phyloP scores from a whole-genome alignment of 1,284 basidiomycete species.

The Rhodotorula sp. region DNA sequence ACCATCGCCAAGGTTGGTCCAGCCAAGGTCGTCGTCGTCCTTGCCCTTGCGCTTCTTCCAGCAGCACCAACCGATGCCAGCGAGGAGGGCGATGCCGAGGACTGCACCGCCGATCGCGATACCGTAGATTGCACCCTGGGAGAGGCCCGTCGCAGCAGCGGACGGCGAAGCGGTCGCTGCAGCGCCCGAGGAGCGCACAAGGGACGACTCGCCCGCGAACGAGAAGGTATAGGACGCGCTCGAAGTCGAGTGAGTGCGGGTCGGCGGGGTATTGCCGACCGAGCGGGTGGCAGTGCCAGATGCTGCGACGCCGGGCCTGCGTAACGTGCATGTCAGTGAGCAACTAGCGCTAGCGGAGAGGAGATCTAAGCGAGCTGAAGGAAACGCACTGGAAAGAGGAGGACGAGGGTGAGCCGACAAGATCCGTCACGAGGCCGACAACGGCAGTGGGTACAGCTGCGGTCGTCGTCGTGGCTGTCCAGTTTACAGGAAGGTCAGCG shows the following conservation, averaged over 20 bases:
- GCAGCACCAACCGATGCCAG: slow-evolving; percentile 30
- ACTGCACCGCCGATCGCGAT: slow-evolving; percentile 32
- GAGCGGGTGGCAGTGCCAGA: slow-evolving; percentile 8
- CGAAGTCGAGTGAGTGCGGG: not conserved
- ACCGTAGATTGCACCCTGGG: slow-evolving; percentile 20
- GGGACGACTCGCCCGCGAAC: slow-evolving; percentile 17
- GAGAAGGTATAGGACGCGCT: slow-evolving; percentile 8
- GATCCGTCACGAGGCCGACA: not conserved
- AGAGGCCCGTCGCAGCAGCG: not conserved
- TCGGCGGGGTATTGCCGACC: slow-evolving; percentile 16
- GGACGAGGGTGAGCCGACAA: not conserved
- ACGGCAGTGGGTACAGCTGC: not conserved
- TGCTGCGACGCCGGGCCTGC: slow-evolving; percentile 17
- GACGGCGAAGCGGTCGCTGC: not conserved
- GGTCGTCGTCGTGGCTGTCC: not conserved
- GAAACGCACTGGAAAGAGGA: slow-evolving; percentile 11
- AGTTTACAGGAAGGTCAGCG: not conserved
- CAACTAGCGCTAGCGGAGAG: too few relatives aligned
- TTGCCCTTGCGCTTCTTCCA: slow-evolving; percentile 34
- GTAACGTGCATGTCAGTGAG: not conserved
- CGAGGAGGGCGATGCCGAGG: slow-evolving; percentile 10
- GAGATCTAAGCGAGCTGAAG: not conserved
- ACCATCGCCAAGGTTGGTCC: slow-evolving; percentile 23
- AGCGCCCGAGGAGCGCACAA: not conserved
- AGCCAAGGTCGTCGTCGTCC: slow-evolving; percentile 25